These are phyloP conservation scores for Beauveria pseudobassiana DNA, from an alignment of 2,329 filamentous ascomycete genomes.

Conservation along the genomic window DNA sequence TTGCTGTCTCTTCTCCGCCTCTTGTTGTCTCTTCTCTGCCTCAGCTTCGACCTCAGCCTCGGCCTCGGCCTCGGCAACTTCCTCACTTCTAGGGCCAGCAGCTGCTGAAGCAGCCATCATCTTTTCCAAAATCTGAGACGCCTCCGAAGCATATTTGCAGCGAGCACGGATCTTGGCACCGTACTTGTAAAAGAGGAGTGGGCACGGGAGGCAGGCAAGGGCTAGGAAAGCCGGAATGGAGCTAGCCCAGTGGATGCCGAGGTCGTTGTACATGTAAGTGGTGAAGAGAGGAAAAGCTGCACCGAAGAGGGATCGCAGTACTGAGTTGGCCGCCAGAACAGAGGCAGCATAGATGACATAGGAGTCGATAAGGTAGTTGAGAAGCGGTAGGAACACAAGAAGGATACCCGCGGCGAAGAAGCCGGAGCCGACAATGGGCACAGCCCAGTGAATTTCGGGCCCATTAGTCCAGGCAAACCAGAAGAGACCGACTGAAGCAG, in stretches of 20 bases:
- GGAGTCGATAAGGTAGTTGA: slow-evolving; percentile 62
- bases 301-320: slow-evolving; percentile 65
- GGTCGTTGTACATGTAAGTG: slow-evolving; percentile 44
- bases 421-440: slow-evolving; percentile 35
- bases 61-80: slow-evolving; percentile 4
- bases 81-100: slow-evolving; percentile 13
- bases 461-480: slow-evolving; percentile 60
- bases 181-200: slow-evolving; percentile 70
- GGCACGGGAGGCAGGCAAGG: slow-evolving; percentile 63
- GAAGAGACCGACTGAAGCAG: slow-evolving; percentile 52
- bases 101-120: neutral
- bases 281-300: slow-evolving; percentile 70
- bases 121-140: slow-evolving; percentile 49
- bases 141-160: slow-evolving; percentile 64
- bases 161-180: slow-evolving; percentile 53
- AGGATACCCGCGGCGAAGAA: slow-evolving; percentile 51
- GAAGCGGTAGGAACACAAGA: slow-evolving; percentile 56
- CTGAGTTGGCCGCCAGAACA: slow-evolving; percentile 63
- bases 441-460: slow-evolving; percentile 48
- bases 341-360: slow-evolving; percentile 73
- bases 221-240: slow-evolving; percentile 68
- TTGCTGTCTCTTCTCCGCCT: neutral
- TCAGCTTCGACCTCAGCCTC: neutral
- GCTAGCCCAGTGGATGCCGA: slow-evolving; percentile 70
- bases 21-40: neutral